These are phyloP conservation scores for Saccharomycopsis sp. DNA, from an alignment of 805 yeast genomes.

Conservation along the genomic window DNA sequence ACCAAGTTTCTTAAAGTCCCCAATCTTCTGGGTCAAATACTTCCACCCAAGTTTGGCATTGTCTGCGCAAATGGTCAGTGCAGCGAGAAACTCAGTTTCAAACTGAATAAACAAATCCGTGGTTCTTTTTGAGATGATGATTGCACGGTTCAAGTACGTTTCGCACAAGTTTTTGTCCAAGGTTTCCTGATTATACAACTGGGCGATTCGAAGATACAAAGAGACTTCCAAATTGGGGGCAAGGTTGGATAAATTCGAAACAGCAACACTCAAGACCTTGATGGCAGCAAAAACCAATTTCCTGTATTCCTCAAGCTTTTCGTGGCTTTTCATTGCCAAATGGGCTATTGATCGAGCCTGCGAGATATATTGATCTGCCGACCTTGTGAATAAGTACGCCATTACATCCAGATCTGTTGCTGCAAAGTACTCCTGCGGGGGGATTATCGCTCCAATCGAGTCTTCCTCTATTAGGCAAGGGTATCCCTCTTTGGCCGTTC, in stretches of 20 bases:
- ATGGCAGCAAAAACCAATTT: slow-evolving; percentile 15
- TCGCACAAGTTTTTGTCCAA: slow-evolving; percentile 9
- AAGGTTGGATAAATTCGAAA: slow-evolving; percentile 9
- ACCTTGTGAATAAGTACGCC: slow-evolving; percentile 5
- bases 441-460: too few species aligned
- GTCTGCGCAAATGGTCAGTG: slow-evolving; percentile 6
- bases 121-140: slow-evolving; percentile 13
- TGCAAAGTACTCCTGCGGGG: neutral
- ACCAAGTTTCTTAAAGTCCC: slow-evolving; percentile 13
- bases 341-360: slow-evolving; percentile 10
- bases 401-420: slow-evolving; percentile 11
- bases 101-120: slow-evolving; percentile 11
- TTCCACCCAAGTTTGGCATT: slow-evolving; percentile 11
- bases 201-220: slow-evolving; percentile 13
- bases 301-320: slow-evolving; percentile 6
- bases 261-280: slow-evolving; percentile 10
- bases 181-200: slow-evolving; percentile 18
- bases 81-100: slow-evolving; percentile 17
- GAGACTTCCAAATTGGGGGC: slow-evolving; percentile 14
- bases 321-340: neutral
- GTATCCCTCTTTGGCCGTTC: neutral
- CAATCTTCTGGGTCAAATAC: slow-evolving; percentile 15
- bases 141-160: slow-evolving; percentile 15
- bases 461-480: too few species aligned
- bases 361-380: slow-evolving; percentile 9